Base-by-base conservation (phyloP, 371 early-diverging fungal genomes). In the Mortierella sp. region DNA sequence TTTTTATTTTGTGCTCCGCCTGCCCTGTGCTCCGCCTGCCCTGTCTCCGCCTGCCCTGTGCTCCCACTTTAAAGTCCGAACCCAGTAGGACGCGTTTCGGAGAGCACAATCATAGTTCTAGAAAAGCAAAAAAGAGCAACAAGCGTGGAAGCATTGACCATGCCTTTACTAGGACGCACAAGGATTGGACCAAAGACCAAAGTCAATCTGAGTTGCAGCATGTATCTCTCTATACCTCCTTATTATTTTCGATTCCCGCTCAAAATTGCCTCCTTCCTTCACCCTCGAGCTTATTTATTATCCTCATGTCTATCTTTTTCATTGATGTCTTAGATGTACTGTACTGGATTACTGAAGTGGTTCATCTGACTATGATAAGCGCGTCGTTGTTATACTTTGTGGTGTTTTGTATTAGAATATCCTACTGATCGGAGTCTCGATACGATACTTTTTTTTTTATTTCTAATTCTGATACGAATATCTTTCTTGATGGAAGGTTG, bases 101-200 rank as follows among this genome's bases (percentile, higher is more conserved):
- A 47, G 5, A 59, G 26, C 18, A 67, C 6, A 64, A 32, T 4
- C 20, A 52, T 52, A 52, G 10, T 52, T n/a, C 20, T 47, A 47
- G 47, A 30, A 26, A 26, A 47, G 2, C 16, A 30, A 26, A 49
- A 58, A 58, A 64, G 30, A 24, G 30, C 6, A 49, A 59, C 58
- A 24, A 26, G 22, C 43, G 39, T 43, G 58, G 59, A 47, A 49
- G 68, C 68, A 68, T 68, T 58, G 68, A 60, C 68, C 62, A 61
- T 60, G 68, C 49, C 45, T 26, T 68, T 37, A 20, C 47, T 8
- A 61, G 58, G 35, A 59, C 39, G 51, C 60, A 43, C 55, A 32
- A 40, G 61, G 52, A 68, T 68, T 68, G 68, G 68, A 61, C n/a
- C 35, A 35, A 35, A 28, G 47, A 3, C 40, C 1, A 37, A 11